Evolutionary conservation across 2,329 filamentous ascomycete species (phyloP).

Genomic region (Apiospora rasikravindrae): DNA sequence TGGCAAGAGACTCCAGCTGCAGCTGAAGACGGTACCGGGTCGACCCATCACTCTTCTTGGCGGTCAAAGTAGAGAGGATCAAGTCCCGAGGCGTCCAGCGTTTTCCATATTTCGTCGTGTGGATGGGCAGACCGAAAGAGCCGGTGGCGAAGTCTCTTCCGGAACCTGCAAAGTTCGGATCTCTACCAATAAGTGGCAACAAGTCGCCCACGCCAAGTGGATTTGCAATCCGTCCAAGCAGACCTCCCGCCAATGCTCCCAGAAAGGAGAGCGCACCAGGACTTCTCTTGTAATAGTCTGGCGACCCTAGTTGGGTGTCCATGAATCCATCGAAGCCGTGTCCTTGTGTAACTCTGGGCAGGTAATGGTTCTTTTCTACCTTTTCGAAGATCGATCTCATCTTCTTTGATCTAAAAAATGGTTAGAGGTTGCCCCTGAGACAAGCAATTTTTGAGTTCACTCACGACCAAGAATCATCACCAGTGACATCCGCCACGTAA

Average conservation of each 20-base stretch:
- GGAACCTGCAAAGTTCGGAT: conserved; percentile 26
- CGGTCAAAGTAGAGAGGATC: conserved; percentile 38
- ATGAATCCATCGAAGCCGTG: conserved; percentile 29
- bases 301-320: conserved; percentile 1
- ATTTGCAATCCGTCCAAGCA: not conserved
- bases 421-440: not conserved
- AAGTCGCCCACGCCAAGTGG: not conserved
- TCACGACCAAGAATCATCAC: conserved; percentile 31
- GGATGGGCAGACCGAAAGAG: conserved; percentile 27
- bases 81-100: conserved; percentile 54
- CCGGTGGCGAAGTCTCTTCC: conserved; percentile 25
- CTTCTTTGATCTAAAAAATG: conserved; percentile 20
- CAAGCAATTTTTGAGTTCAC: not conserved
- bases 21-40: conserved; percentile 48
- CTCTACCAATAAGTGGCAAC: conserved; percentile 24
- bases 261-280: conserved; percentile 17
- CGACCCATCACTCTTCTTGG: conserved; percentile 46
- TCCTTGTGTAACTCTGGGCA: conserved; percentile 26
- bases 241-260: not conserved
- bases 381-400: conserved; percentile 28
- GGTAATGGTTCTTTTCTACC: conserved; percentile 31
- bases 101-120: conserved; percentile 23
- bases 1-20: conserved; percentile 29
- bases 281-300: conserved; percentile 19
- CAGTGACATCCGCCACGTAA: conserved; percentile 30